A percentile compares a stretch with the other conserved stretches of the same genome.
These are phyloP conservation scores for Aspergillus bombycis DNA, from an alignment of 2,329 filamentous ascomycete species.

Conservation along the genomic window DNA sequence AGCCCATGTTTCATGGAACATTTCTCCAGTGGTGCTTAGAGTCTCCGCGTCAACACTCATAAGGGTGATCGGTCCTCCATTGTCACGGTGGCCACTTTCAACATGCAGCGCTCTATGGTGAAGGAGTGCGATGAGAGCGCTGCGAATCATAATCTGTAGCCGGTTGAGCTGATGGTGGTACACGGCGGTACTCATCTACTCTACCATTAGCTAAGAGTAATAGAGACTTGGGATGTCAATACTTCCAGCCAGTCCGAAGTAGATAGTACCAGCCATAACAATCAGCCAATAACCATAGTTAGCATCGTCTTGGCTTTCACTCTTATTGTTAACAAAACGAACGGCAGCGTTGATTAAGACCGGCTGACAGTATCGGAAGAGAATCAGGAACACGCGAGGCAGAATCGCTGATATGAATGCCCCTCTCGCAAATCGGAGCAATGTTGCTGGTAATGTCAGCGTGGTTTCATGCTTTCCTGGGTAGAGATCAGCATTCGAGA, in stretches of 20 bases:
- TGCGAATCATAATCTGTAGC: not conserved
- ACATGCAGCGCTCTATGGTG: not conserved
- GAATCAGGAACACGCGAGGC: not conserved
- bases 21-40: not conserved
- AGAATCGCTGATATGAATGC: not conserved
- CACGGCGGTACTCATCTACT: not conserved
- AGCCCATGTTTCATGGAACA: constrained; percentile 8
- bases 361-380: not conserved
- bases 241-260: constrained; percentile 1
- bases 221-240: no score
- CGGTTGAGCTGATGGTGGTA: not conserved
- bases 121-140: not conserved
- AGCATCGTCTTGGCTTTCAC: not conserved
- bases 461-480: not conserved
- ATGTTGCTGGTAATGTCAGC: not conserved
- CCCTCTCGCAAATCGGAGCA: not conserved
- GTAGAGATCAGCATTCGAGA: not conserved
- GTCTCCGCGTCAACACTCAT: constrained; percentile 1
- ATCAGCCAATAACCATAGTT: not conserved
- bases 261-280: not conserved
- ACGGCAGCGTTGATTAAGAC: not conserved
- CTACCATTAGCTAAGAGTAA: not conserved
- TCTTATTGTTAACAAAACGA: not conserved
- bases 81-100: not conserved
- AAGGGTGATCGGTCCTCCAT: not conserved